Evolutionary conservation across 116 monocot species (phyloP), one percentile per base, ranked within the genome.

Genomic region (Zostera marina): DNA sequence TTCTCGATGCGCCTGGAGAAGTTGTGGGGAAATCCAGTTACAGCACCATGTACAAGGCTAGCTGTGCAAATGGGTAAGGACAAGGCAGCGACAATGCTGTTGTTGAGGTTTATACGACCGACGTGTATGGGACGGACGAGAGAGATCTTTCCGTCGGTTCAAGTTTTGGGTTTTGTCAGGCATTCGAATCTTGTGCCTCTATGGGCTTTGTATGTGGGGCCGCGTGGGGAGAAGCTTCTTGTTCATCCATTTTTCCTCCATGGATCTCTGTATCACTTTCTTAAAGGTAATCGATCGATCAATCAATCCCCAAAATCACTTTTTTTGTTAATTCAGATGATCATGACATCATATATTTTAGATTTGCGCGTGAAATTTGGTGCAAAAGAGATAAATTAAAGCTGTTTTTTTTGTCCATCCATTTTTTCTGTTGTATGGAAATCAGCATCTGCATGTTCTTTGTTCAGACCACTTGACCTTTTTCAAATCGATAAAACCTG

Each of bases 1-100:
- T 96, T 32, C 72, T 96, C 4, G 89, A 96, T 54, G 85, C 96
- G 11, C 96, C 96, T 2, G 96, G 96, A n/a, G 85, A 96, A 68
- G 96, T 96, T 24, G 78, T 96, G 15, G 85, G 75, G 42, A 81
- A 88, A 63, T 88, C 96, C 9, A 58, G 67, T 47, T 80, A 85
- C 61, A 72, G 77, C 13, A 89, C 96, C 3, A 73, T 89, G 11
- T 96, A 96, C 78, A 65, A 79, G 65, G 96, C 96, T 38, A 56
- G 63, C 58, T 41, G n/a, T 94, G 12, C 62, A 54, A 24, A 21
- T 59, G 24, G 19, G 39, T 10, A 26, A 15, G 13, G 43, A 48
- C 3, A 40, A 15, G 32, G 67, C 53, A 11, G 73, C 73, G 73
- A 44, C 54, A 38, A 19, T 69, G 62, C 55, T 62, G 69, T 52